Evolutionary conservation across 2,329 filamentous ascomycete species (phyloP).

Genomic region (Botryotinia globosa): DNA sequence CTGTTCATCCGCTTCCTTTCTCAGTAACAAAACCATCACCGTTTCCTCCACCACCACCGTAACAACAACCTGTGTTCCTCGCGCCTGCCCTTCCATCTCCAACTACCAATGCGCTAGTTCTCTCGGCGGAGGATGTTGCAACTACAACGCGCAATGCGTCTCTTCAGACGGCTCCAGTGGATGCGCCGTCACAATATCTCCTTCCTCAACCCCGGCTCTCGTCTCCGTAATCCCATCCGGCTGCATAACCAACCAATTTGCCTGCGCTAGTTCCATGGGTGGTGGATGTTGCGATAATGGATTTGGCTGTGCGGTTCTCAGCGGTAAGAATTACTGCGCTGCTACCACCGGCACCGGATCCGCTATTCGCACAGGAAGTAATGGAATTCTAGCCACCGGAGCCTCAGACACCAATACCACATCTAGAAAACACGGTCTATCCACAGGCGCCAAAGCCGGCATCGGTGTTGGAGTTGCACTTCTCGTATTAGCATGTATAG

Average conservation of each 20-base stretch:
- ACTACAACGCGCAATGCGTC: slow-evolving; percentile 46
- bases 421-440: slow-evolving; percentile 37
- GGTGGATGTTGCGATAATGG: slow-evolving; percentile 51
- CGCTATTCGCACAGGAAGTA: slow-evolving; percentile 31
- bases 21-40: slow-evolving; percentile 37
- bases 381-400: neutral
- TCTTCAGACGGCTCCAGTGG: slow-evolving; percentile 39
- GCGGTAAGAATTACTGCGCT: slow-evolving; percentile 43
- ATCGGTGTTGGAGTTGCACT: slow-evolving; percentile 54
- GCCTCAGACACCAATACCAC: neutral
- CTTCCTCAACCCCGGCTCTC: slow-evolving; percentile 30
- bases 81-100: slow-evolving; percentile 37
- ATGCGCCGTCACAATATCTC: neutral
- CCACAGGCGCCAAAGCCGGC: slow-evolving; percentile 53
- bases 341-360: slow-evolving; percentile 34
- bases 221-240: slow-evolving; percentile 40
- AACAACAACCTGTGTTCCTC: slow-evolving; percentile 36
- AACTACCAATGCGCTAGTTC: slow-evolving; percentile 38
- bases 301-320: slow-evolving; percentile 44
- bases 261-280: slow-evolving; percentile 44
- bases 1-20: slow-evolving; percentile 37
- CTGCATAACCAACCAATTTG: slow-evolving; percentile 47
- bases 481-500: slow-evolving; percentile 45
- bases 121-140: slow-evolving; percentile 46
- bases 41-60: slow-evolving; percentile 24